Evolutionary conservation across 75 land plant genomes (phyloP), one percentile per base, ranked within the genome.

Genomic region (Adiantum capillusveneris): DNA sequence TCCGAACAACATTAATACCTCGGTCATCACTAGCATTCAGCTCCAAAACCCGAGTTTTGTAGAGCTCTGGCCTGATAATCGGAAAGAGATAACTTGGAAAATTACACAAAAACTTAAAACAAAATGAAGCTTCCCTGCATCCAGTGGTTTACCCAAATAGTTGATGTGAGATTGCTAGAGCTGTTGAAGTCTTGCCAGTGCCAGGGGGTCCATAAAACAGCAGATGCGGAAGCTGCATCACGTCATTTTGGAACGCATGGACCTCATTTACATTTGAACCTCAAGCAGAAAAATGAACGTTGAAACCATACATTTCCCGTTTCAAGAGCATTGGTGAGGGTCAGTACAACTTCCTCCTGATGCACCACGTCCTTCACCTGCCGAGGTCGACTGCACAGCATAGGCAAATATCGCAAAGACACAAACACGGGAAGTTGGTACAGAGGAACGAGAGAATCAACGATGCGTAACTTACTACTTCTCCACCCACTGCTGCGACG

Each of bases 11-110:
- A 80, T 90, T 90, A 31, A 95, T 95, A 34, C 99, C 99, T 69
- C 99, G 85, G 61, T 95, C 99, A 82, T 95, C 99, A 80, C 99
- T 95, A 24, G 99, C 99, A 84, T 95, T 95, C 42, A 95, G 78
- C 68, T 90, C 99, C 34, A 95, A 65, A 53, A 95, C 99, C 65
- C 99, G 75, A 41, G 92, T 71, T 60, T 90, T 95, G 59, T 95
- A 95, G 2, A 94, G 74, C 49, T 90, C 92, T 41, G 92, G 96
- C 30, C 99, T 95, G 72, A 26, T 37, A 54, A 54, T 16, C 9
- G 5, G 57, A 6, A 11, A 21, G 3, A 29, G 26, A 29, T 18
- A 16, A 16, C 22, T 9, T 3, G 57, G 25, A 7, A n/a, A 21
- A 27, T 11, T 11, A 27, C 25, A 5, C 57, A 14, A 5, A 34